Evolutionary conservation across 2,329 filamentous ascomycete species (phyloP).

Genomic region (Aspergillus oerlinghausenensis): DNA sequence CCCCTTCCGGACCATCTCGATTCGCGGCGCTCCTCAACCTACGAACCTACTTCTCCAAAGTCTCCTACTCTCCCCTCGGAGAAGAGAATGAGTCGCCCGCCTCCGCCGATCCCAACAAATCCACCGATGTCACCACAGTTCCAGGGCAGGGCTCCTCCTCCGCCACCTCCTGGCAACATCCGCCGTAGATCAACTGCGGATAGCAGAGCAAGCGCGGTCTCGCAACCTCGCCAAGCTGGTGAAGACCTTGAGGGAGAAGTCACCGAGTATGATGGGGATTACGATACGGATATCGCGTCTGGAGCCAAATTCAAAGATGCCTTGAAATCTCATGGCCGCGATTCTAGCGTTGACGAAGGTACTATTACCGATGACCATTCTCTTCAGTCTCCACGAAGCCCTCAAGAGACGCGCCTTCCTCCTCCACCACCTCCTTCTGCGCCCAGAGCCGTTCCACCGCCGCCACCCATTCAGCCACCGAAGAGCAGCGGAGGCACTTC

Average conservation of each 20-base stretch:
- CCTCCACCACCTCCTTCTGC: conserved; percentile 55
- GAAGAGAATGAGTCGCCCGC: conserved; percentile 41
- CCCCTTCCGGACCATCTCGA: conserved; percentile 36
- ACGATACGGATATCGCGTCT: conserved; percentile 96
- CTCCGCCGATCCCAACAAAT: conserved; percentile 37
- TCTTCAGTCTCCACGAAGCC: conserved; percentile 42
- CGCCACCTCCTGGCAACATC: conserved; percentile 50
- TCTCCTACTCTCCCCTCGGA: conserved; percentile 30
- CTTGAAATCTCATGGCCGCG: conserved; percentile 72
- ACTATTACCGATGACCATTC: conserved; percentile 54
- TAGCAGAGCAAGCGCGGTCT: conserved; percentile 37
- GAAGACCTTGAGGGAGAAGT: conserved; percentile 70
- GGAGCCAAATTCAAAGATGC: conserved; percentile 92
- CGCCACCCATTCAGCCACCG: conserved; percentile 58
- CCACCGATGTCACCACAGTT: conserved; percentile 31
- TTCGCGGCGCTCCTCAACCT: conserved; percentile 36
- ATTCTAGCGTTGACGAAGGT: conserved; percentile 69
- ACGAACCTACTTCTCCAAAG: conserved; percentile 41
- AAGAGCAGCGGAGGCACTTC: conserved; percentile 39
- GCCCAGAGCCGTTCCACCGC: conserved; percentile 60
- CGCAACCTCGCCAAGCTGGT: conserved; percentile 46
- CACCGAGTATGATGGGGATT: conserved; percentile 95
- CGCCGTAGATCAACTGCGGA: conserved; percentile 60
- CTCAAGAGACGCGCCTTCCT: conserved; percentile 33
- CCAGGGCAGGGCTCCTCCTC: conserved; percentile 62